Evolutionary conservation across 768 basidiomycete genomes (phyloP).

Genomic region (Suillus weaverae): DNA sequence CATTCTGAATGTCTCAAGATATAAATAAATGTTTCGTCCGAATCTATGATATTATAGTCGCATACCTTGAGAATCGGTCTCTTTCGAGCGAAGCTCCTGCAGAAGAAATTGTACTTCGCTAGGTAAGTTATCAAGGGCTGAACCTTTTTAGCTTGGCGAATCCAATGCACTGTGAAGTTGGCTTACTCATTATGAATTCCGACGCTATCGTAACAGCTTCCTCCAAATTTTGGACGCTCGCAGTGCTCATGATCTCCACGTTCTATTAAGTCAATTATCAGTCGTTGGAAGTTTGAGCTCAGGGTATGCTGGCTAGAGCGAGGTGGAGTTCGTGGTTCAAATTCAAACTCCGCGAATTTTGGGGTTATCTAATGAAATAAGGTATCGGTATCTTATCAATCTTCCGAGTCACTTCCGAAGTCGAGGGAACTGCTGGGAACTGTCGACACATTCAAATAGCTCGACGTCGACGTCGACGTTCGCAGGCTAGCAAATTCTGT

Average conservation of each 20-base stretch:
- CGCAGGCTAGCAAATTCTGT: background rate
- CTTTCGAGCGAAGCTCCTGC: conserved; percentile 48
- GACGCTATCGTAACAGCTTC: conserved; percentile 50
- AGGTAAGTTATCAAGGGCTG: conserved; percentile 52
- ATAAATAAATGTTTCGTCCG: background rate
- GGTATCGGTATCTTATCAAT: too few species aligned
- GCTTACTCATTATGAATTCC: conserved; percentile 50
- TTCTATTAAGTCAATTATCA: background rate
- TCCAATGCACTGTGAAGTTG: background rate
- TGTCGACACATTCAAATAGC: background rate
- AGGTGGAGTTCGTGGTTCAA: background rate
- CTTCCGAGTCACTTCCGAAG: background rate
- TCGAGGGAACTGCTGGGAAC: background rate
- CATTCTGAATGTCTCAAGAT: conserved; percentile 40
- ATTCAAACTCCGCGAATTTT: background rate
- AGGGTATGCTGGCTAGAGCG: background rate
- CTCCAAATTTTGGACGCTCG: conserved; percentile 41
- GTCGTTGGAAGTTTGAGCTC: background rate
- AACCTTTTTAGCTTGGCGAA: background rate
- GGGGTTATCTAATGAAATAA: background rate
- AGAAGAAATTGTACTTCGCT: conserved; percentile 48
- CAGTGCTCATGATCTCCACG: conserved; percentile 28
- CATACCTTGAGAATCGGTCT: conserved; percentile 42
- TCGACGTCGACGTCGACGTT: background rate
- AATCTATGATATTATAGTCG: background rate